These are phyloP conservation scores for Pelargonium citronellum DNA, from an alignment of 441 rosid species.

Conservation along the genomic window DNA sequence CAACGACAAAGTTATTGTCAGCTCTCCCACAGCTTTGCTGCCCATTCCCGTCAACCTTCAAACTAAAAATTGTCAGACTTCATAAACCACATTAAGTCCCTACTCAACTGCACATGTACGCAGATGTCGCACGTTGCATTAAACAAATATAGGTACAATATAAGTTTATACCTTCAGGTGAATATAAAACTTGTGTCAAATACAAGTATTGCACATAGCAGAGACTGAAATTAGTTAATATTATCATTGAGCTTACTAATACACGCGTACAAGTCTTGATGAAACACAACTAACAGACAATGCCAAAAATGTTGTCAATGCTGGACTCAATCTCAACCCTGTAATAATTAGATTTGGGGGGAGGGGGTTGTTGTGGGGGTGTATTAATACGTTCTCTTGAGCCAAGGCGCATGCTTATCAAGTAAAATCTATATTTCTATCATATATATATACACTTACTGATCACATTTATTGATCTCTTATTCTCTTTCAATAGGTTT, in stretches of 20 bases:
- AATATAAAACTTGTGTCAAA: background rate
- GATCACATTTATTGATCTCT: no score
- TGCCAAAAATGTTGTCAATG: no score
- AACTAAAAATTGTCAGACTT: constrained; percentile 23
- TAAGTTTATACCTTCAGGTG: background rate
- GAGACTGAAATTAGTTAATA: background rate
- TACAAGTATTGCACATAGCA: background rate
- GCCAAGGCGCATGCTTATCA: no score
- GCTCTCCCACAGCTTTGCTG: constrained; percentile 19
- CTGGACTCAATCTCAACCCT: no score
- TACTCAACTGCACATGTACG: background rate
- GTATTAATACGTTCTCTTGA: no score
- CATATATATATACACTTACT: no score
- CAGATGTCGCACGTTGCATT: background rate
- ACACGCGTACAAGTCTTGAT: background rate
- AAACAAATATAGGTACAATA: background rate
- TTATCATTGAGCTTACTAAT: background rate
- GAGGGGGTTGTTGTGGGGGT: no score
- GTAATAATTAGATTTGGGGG: no score
- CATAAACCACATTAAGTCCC: constrained; percentile 17
- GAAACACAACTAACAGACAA: no score
- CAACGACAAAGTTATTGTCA: constrained; percentile 22
- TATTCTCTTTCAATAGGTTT: no score
- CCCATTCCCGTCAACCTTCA: constrained; percentile 32
- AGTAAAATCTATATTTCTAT: no score